Base-by-base conservation (phyloP, 2,329 filamentous ascomycete species). In the Fusarium sp. region DNA sequence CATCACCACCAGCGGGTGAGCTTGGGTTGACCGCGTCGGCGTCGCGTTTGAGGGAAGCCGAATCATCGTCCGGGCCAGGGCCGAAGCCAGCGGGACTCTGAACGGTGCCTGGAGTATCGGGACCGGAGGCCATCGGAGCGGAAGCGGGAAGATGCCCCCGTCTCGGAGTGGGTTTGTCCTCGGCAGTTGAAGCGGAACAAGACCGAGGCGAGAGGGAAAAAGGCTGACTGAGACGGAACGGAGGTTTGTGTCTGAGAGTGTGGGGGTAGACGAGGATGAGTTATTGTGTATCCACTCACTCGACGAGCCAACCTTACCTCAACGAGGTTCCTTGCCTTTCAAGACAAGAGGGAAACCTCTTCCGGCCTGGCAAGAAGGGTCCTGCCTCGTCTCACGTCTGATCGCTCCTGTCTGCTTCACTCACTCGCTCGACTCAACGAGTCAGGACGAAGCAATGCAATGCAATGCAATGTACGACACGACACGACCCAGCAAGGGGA, bases 101-200 rank as follows among this genome's bases (percentile, higher is more conserved):
- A 43, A 73, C 73, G 38, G 65, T 65, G 44, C 67, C 71, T 56
- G 67, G 64, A 28, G 75, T 67, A 28, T 72, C 67, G 59, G 75
- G 72, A 58, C 75, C 75, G 67, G 75, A 72, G 69, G 69, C 69
- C 75, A 77, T 77, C 57, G 66, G 67, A 44, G 60, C 49, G 59
- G 35, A 42, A 60, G 46, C 46, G 60, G 60, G 43, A 57, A 42
- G n/a, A 37, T 37, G 47, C 32, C 66, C 71, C 71, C 61, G 49
- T 60, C 35, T 46, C 37, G 54, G 56, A 60, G 57, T 72, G 64
- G 71, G 67, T 49, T 72, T 69, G 53, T 64, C 28, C 49, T 52
- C 58, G 70, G 70, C 46, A 71, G 52, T 61, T 57, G 63, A 28
- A 57, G 28, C 56, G 56, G 42, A 50, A 59, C 28, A 25, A 59